Conservation (phyloP, 139 green algal species). For the Micractinium sp. region DNA sequence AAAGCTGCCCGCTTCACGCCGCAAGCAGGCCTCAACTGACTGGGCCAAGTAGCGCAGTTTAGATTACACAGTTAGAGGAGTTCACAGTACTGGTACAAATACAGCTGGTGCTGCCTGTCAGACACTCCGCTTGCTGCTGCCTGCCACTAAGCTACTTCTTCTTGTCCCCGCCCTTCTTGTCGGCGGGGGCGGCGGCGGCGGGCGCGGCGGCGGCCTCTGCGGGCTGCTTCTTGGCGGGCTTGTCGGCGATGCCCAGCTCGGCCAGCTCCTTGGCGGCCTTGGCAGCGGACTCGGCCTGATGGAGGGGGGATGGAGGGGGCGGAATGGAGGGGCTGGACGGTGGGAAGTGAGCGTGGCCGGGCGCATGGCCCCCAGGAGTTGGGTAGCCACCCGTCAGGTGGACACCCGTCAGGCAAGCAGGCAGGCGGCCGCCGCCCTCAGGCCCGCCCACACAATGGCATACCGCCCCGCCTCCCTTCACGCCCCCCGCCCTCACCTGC, state of each 20-base stretch:
- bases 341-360: neutral
- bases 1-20: too few relatives aligned
- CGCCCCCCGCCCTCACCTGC: neutral
- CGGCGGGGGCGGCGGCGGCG: neutral
- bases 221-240: conserved; percentile 2
- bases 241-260: conserved; percentile 18
- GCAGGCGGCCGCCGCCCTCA: neutral
- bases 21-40: too few relatives aligned
- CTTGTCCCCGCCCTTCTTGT: neutral
- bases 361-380: neutral
- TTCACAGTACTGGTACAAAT: too few relatives aligned
- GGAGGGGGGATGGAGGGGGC: neutral
- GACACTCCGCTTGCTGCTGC: too few relatives aligned
- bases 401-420: neutral
- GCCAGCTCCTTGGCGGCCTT: conserved; percentile 33
- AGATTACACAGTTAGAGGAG: too few relatives aligned
- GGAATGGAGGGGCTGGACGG: neutral
- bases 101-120: too few relatives aligned
- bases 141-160: neutral
- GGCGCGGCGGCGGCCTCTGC: neutral
- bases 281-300: conserved; percentile 12
- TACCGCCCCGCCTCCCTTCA: too few relatives aligned
- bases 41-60: too few relatives aligned
- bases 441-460: too few relatives aligned
- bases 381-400: neutral